Percentiles rank a stretch among this genome's conserved stretches.
phyloP scores from a whole-genome alignment of 768 basidiomycete genomes.

The Kwoniella heveanensis region DNA sequence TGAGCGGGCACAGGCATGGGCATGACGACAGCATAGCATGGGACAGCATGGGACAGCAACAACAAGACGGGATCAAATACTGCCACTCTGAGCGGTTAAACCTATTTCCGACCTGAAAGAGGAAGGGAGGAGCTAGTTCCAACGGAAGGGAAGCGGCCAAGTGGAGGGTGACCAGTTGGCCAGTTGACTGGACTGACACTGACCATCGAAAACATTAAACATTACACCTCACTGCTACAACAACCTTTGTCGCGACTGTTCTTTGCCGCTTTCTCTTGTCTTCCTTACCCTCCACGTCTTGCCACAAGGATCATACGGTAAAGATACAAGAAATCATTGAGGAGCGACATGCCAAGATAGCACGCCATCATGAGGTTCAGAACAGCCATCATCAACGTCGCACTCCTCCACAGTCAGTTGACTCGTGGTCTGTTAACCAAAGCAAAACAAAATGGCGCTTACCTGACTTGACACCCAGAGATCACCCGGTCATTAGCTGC shows the following conservation, averaged over 20 bases:
- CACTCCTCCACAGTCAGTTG: slow-evolving; percentile 46
- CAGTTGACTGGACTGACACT: not conserved
- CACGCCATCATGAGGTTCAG: slow-evolving; percentile 49
- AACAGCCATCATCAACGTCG: slow-evolving; percentile 48
- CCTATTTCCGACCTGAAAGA: no score
- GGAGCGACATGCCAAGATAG: not conserved
- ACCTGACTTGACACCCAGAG: slow-evolving; percentile 33
- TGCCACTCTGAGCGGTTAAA: not conserved
- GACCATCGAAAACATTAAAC: not conserved
- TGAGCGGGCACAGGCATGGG: not conserved
- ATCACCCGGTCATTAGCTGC: slow-evolving; percentile 47
- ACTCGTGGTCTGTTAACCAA: not conserved
- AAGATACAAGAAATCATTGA: no score
- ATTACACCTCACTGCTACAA: not conserved
- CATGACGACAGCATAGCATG: not conserved
- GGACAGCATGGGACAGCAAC: not conserved
- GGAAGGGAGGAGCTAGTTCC: no score
- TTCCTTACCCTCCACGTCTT: not conserved
- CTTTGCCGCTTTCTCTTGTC: not conserved
- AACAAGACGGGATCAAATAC: not conserved
- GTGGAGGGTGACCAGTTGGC: not conserved
- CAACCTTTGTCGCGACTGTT: not conserved
- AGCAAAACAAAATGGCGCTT: not conserved
- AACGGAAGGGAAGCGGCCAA: not conserved
- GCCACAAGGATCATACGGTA: no score